Evolutionary conservation across 192 early-diverging fungal genomes (phyloP), one percentile per base, ranked within the genome.

Genomic region (Backusella macrospora): DNA sequence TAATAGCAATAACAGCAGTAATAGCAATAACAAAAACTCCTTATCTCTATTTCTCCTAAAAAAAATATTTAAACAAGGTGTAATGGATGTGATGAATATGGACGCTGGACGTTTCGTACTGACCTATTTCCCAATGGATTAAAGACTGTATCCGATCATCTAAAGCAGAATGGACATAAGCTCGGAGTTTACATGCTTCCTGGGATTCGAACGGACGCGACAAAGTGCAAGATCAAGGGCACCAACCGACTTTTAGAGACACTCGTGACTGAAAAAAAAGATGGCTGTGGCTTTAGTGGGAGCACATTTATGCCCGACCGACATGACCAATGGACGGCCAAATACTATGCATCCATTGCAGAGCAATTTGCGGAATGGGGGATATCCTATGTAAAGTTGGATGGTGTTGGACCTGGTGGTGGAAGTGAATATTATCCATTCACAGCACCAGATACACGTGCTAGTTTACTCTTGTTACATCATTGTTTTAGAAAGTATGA

Each of bases 371-470:
- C 64, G 0, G 74, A 73, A 49, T 80, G 74, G 74, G 78, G 78
- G 4, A 48, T 80, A 1, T 68, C 45, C 3, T 80, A 66, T 76
- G 74, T 80, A 3, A 80, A 80, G 18, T 44, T 76, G 6, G 78
- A 80, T 45, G 78, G 73, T 1, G 64, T 74, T 68, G 78, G 78
- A 34, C 78, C 78, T 7, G 78, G 78, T 23, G 78, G 78, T 34
- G 78, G 78, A 4, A 67, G 71, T 65, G 65, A 66, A 39, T 73
- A 62, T 34, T 73, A 73, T 6, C 78, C 78, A 0, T 68, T 47
- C 29, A 65, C 67, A 42, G 72, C 78, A 0, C 78, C 78, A 10
- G 78, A 80, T 23, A 80, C 67, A 18, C 38, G 78, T 18, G 65
- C 70, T 7, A 72, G 74, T 72, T 21, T 74, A 2, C 29, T 21